These are phyloP conservation scores for Cynara cardunculus DNA, from an alignment of 129 eudicot genomes.

Conservation along the genomic window DNA sequence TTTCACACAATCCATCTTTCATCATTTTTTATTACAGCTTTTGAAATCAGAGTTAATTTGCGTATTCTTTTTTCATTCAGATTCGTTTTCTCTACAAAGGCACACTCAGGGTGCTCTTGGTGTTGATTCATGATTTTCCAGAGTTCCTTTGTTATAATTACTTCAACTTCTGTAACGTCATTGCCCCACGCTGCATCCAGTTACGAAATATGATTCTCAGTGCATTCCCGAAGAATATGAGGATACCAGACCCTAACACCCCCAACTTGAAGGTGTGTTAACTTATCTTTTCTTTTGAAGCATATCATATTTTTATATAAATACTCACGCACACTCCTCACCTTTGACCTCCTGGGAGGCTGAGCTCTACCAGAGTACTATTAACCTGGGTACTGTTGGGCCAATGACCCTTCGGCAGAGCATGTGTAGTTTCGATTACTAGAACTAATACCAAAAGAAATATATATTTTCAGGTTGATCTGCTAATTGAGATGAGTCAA, in stretches of 20 bases:
- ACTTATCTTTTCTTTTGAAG: neutral
- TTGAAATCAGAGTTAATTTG: neutral
- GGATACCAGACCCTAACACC: constrained; percentile 70
- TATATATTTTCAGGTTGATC: constrained; percentile 43
- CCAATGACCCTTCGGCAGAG: neutral
- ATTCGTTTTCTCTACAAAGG: constrained; percentile 67
- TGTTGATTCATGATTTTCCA: constrained; percentile 73
- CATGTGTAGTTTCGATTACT: neutral
- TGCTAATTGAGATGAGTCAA: constrained; percentile 59
- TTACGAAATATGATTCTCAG: constrained; percentile 72
- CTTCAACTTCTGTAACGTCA: constrained; percentile 72
- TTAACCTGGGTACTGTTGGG: neutral
- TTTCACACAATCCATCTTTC: neutral
- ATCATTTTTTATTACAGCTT: neutral
- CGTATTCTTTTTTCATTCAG: constrained; percentile 30
- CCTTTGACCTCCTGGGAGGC: neutral
- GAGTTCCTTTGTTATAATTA: constrained; percentile 74
- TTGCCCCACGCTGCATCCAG: constrained; percentile 70
- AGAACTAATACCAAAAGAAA: neutral
- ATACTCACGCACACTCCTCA: neutral
- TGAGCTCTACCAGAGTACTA: too few species aligned
- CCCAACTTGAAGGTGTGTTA: constrained; percentile 62
- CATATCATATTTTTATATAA: neutral
- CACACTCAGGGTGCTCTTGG: constrained; percentile 58
- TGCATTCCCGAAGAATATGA: constrained; percentile 72